Percentiles rank a stretch among this genome's conserved stretches.
These are phyloP conservation scores for Entomophthora muscae DNA, from an alignment of 371 early-diverging fungal species.

Conservation along the genomic window DNA sequence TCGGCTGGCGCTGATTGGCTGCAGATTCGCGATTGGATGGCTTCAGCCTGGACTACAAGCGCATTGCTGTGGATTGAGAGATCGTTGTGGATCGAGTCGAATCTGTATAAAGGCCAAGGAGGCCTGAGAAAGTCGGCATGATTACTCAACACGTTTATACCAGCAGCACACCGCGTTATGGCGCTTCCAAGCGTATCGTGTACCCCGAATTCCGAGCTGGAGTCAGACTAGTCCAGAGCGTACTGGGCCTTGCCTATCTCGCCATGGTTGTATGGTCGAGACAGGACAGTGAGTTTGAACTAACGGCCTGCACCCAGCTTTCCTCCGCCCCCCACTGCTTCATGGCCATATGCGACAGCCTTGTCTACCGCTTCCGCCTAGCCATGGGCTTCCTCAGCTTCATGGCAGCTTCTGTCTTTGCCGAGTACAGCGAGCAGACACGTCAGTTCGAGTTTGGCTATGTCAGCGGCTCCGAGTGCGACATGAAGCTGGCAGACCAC, in stretches of 20 bases:
- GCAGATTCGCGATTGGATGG: too few species aligned
- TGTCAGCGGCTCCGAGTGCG: neutral
- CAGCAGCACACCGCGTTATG: neutral
- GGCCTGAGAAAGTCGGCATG: too few species aligned
- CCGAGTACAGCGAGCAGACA: neutral
- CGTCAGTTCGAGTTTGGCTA: neutral
- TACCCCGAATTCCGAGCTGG: neutral
- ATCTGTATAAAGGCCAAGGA: too few species aligned
- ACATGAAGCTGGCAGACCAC: neutral
- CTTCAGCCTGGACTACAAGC: too few species aligned
- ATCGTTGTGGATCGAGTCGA: too few species aligned
- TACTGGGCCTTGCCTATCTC: neutral
- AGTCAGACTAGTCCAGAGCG: neutral
- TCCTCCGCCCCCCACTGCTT: neutral
- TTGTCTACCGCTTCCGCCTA: neutral
- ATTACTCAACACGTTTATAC: too few species aligned
- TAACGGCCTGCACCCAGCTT: neutral
- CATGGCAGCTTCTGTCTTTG: neutral
- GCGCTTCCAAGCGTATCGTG: neutral
- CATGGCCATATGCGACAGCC: neutral
- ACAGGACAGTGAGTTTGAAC: neutral
- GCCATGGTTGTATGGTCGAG: neutral
- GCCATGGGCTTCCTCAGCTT: neutral
- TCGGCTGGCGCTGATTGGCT: too few species aligned
- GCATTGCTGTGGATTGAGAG: too few species aligned